Conservation (phyloP, 768 basidiomycete genomes). For the Termitomyces sp. region DNA sequence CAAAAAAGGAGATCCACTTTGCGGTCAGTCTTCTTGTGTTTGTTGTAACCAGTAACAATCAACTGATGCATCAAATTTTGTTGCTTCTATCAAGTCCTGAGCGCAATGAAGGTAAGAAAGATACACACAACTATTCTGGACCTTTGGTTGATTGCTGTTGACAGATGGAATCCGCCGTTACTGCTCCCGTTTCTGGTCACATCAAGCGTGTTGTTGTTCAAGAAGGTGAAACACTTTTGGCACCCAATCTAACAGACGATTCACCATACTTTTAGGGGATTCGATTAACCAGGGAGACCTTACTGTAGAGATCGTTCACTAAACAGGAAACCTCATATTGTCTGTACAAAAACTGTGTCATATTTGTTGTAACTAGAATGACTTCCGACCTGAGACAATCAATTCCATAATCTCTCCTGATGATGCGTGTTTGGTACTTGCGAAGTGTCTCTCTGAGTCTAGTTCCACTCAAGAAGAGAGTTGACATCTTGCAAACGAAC, state of each 20-base stretch:
- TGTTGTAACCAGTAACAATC: constrained; percentile 7
- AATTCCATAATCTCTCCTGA: neutral
- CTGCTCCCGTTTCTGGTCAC: constrained; percentile 94
- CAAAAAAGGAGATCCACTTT: constrained; percentile 95
- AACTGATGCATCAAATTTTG: constrained; percentile 14
- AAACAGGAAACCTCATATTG: neutral
- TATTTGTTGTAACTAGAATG: constrained; percentile 1
- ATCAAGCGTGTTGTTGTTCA: constrained; percentile 90
- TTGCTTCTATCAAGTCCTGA: constrained; percentile 55
- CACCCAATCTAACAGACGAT: neutral
- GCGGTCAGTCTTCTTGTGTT: constrained; percentile 50
- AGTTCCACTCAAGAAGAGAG: constrained; percentile 8
- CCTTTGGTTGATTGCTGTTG: constrained; percentile 14
- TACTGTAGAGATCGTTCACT: constrained; percentile 74
- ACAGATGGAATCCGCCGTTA: constrained; percentile 97
- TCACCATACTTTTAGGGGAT: constrained; percentile 52
- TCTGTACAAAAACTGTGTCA: neutral
- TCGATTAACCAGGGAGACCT: constrained; percentile 94
- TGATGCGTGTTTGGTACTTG: neutral
- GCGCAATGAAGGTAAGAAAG: constrained; percentile 86
- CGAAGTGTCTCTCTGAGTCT: no score
- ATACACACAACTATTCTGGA: constrained; percentile 2
- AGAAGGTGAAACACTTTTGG: constrained; percentile 50
- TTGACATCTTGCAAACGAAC: constrained; percentile 24
- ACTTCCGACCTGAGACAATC: neutral